Evolutionary conservation across 352 stramenopile species (phyloP).

Genomic region (Globisporangium recalcitrans): DNA sequence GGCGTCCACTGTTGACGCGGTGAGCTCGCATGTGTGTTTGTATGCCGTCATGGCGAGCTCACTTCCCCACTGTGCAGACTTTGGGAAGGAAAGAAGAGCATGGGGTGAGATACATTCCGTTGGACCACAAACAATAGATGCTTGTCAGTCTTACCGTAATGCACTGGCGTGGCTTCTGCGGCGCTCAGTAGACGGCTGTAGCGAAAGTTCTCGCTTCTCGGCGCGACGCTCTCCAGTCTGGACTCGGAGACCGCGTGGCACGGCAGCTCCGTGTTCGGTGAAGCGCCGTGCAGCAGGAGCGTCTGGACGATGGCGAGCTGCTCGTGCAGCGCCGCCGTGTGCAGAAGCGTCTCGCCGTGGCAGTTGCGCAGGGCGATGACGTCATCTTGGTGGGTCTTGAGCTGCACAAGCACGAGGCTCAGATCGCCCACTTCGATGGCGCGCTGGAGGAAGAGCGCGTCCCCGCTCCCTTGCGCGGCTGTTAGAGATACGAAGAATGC

Average conservation of each 20-base stretch:
- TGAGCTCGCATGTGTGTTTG: not conserved
- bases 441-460: slow-evolving; percentile 39
- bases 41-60: not conserved
- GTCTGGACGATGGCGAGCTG: slow-evolving; percentile 43
- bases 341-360: slow-evolving; percentile 62
- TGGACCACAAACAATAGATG: too few species aligned
- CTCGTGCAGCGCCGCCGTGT: slow-evolving; percentile 58
- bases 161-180: slow-evolving; percentile 51
- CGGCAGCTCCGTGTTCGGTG: slow-evolving; percentile 31
- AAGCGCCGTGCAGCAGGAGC: slow-evolving; percentile 45
- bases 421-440: slow-evolving; percentile 51
- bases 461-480: slow-evolving; percentile 30
- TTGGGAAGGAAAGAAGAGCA: too few species aligned
- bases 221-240: slow-evolving; percentile 44
- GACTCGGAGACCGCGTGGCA: slow-evolving; percentile 19
- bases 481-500: not conserved
- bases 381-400: slow-evolving; percentile 9
- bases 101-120: too few species aligned
- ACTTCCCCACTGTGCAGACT: too few species aligned
- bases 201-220: slow-evolving; percentile 49
- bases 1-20: not conserved
- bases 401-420: slow-evolving; percentile 19
- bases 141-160: slow-evolving; percentile 60
- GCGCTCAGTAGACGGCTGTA: slow-evolving; percentile 47
- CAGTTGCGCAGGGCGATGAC: slow-evolving; percentile 23